phyloP scores from a whole-genome alignment of 495 filamentous ascomycete genomes.

The Glutinoglossum americanum region DNA sequence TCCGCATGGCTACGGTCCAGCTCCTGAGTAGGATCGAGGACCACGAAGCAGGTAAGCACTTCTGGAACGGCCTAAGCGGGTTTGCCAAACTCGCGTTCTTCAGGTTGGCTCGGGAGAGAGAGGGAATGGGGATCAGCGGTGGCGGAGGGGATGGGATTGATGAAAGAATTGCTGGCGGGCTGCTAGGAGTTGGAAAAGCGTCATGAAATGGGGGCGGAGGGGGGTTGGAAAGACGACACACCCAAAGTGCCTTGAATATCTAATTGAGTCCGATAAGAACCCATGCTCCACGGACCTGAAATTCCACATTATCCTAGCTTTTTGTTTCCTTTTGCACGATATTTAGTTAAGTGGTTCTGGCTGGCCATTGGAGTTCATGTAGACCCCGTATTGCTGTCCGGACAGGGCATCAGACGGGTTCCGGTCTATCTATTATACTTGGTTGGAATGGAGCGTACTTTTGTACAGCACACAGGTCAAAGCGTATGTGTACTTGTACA shows the following conservation, averaged over 20 bases:
- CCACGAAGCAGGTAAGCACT: constrained; percentile 82
- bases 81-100: constrained; percentile 59
- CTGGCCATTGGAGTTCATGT: too few relatives aligned
- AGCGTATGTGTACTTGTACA: too few relatives aligned
- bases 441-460: too few relatives aligned
- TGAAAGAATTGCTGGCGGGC: neutral
- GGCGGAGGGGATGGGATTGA: neutral
- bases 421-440: too few relatives aligned
- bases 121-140: neutral
- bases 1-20: constrained; percentile 54
- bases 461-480: too few relatives aligned
- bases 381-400: too few relatives aligned
- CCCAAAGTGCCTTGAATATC: neutral
- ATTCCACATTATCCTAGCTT: too few relatives aligned
- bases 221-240: neutral
- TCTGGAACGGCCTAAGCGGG: constrained; percentile 67
- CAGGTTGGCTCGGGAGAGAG: constrained; percentile 18
- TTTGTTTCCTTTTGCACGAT: too few relatives aligned
- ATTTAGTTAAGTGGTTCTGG: too few relatives aligned
- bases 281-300: too few relatives aligned
- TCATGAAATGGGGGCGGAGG: neutral
- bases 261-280: too few relatives aligned
- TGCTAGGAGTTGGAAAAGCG: neutral
- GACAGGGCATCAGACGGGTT: too few relatives aligned
- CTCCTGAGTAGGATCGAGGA: constrained; percentile 61